Evolutionary conservation across 305 asterid genomes (phyloP).

Genomic region (Fraxinus xanthoxyloides): DNA sequence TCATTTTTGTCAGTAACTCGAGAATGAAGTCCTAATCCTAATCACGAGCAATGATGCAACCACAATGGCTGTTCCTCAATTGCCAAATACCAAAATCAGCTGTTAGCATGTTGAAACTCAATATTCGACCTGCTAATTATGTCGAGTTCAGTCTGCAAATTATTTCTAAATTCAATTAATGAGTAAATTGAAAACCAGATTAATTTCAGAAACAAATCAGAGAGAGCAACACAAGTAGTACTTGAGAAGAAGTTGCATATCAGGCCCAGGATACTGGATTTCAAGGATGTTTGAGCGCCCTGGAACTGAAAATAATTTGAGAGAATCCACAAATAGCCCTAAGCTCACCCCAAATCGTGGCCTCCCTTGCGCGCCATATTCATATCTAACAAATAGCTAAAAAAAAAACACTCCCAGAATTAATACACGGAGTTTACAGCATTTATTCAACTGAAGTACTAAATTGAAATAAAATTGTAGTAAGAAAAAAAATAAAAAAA

Average conservation of each 20-base stretch:
- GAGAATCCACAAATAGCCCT: slow-evolving; percentile 80
- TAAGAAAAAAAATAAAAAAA: neutral
- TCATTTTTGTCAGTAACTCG: slow-evolving; percentile 1
- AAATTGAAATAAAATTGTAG: neutral
- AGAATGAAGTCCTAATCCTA: slow-evolving; percentile 8
- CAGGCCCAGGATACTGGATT: slow-evolving; percentile 89
- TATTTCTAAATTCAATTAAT: neutral
- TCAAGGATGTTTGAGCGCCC: slow-evolving; percentile 65
- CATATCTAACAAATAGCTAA: slow-evolving; percentile 74
- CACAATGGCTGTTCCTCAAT: neutral
- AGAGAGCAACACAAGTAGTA: slow-evolving; percentile 12
- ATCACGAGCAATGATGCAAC: slow-evolving; percentile 6
- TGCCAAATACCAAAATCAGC: neutral
- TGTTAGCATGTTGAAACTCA: slow-evolving; percentile 4
- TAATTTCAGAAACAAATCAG: neutral
- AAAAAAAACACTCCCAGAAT: neutral
- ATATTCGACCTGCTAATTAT: neutral
- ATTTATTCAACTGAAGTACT: neutral
- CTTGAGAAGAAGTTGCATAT: slow-evolving; percentile 92
- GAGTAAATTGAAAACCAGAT: neutral
- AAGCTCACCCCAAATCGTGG: slow-evolving; percentile 90
- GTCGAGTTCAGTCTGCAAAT: neutral
- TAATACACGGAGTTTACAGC: neutral
- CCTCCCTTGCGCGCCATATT: slow-evolving; percentile 73
- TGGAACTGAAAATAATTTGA: slow-evolving; percentile 77